Evolutionary conservation across 2,329 filamentous ascomycete species (phyloP).

Genomic region (Alternaria triticina): DNA sequence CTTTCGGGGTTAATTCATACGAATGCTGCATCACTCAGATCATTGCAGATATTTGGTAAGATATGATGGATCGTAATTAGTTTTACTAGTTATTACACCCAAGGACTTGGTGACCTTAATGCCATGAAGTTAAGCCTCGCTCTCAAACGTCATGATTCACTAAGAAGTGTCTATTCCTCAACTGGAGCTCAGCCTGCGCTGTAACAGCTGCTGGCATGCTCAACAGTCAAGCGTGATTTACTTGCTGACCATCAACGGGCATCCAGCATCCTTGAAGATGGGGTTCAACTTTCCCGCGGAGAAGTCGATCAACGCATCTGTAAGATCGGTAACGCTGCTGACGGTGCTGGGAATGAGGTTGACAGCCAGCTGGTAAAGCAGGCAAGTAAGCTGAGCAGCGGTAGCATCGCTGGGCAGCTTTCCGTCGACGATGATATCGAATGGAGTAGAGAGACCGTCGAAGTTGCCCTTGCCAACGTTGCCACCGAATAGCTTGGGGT

Average conservation of each 20-base stretch:
- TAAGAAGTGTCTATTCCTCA: background rate
- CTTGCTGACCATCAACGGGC: slow-evolving; percentile 46
- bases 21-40: background rate
- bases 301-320: slow-evolving; percentile 21
- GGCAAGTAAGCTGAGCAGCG: slow-evolving; percentile 42
- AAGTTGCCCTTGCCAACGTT: slow-evolving; percentile 50
- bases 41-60: background rate
- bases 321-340: slow-evolving; percentile 15
- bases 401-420: slow-evolving; percentile 38
- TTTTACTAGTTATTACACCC: background rate
- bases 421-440: slow-evolving; percentile 50
- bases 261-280: slow-evolving; percentile 36
- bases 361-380: slow-evolving; percentile 54
- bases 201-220: background rate
- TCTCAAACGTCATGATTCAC: background rate
- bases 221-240: background rate
- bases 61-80: background rate
- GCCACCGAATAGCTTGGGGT: slow-evolving; percentile 55
- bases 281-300: slow-evolving; percentile 28
- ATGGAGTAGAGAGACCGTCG: slow-evolving; percentile 43
- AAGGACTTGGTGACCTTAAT: background rate
- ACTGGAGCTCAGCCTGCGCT: background rate
- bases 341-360: slow-evolving; percentile 43
- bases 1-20: background rate
- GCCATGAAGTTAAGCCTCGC: background rate